Evolutionary conservation across 169 alveolate species (phyloP).

Genomic region (Eimeria maxima): DNA sequence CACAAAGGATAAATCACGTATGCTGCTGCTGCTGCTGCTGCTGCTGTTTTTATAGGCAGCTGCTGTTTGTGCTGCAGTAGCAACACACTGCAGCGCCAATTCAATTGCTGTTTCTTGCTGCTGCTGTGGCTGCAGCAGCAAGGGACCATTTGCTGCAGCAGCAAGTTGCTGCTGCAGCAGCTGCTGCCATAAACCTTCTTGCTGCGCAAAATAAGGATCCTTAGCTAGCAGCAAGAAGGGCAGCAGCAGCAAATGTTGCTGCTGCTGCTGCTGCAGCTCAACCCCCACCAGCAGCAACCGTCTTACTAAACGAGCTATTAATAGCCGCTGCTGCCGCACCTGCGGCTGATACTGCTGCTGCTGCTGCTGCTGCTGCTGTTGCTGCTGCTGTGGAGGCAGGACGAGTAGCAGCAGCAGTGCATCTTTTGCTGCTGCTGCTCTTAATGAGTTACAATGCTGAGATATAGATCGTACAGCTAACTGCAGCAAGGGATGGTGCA

Average conservation of each 20-base stretch:
- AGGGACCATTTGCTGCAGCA: not conserved
- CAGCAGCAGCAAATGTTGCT: slow-evolving; percentile 22
- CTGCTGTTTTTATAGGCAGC: not conserved
- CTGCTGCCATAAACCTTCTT: slow-evolving; percentile 61
- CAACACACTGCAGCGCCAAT: not conserved
- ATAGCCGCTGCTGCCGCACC: slow-evolving; percentile 51
- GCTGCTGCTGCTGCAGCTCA: slow-evolving; percentile 50
- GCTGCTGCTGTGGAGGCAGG: slow-evolving; percentile 52
- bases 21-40: slow-evolving; percentile 6
- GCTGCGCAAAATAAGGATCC: slow-evolving; percentile 41
- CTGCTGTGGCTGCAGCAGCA: slow-evolving; percentile 58
- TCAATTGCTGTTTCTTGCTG: slow-evolving; percentile 31
- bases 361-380: slow-evolving; percentile 57
- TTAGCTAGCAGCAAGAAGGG: slow-evolving; percentile 53
- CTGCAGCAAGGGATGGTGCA: slow-evolving; percentile 25
- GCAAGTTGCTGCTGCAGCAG: slow-evolving; percentile 68
- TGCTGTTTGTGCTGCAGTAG: slow-evolving; percentile 3
- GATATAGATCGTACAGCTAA: slow-evolving; percentile 23
- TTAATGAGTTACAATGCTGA: not conserved
- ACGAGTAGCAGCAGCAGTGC: slow-evolving; percentile 67
- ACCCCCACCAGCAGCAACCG: slow-evolving; percentile 33
- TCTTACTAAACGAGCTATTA: slow-evolving; percentile 35
- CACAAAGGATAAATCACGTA: not conserved
- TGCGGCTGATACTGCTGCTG: slow-evolving; percentile 29
- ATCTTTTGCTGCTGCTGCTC: slow-evolving; percentile 39